Evolutionary conservation across 148 eudicot species (phyloP).

Genomic region (Vaccinium darrowii): DNA sequence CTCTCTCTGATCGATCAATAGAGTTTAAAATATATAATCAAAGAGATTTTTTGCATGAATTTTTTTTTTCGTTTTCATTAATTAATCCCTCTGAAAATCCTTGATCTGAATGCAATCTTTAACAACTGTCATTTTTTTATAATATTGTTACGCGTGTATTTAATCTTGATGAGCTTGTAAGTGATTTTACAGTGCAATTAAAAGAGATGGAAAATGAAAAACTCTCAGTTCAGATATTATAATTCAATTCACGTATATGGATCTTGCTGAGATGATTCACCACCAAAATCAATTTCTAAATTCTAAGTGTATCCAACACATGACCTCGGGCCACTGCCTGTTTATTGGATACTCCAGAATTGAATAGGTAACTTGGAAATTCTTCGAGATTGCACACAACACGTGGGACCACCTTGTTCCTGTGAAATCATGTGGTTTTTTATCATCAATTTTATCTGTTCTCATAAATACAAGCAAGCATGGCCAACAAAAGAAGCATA

Average conservation of each 20-base stretch:
- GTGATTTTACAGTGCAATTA: neutral
- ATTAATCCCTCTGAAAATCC: neutral
- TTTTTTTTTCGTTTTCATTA: neutral
- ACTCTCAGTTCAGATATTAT: neutral
- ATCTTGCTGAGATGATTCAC: neutral
- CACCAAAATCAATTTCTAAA: neutral
- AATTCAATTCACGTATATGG: neutral
- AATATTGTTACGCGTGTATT: neutral
- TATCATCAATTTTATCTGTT: neutral
- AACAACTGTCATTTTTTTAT: too few relatives aligned
- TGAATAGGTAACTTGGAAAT: neutral
- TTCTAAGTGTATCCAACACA: neutral
- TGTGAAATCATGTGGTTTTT: neutral
- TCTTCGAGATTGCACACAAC: neutral
- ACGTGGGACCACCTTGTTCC: conserved; percentile 5
- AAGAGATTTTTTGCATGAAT: neutral
- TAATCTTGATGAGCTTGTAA: neutral
- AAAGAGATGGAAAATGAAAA: neutral
- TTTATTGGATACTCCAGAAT: neutral
- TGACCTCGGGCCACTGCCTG: neutral
- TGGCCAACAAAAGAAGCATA: conserved; percentile 12
- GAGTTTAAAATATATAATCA: neutral
- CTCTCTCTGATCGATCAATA: too few relatives aligned
- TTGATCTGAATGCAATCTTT: neutral
- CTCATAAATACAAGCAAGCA: conserved; percentile 11